These are phyloP conservation scores for Juglanconis sp. DNA, from an alignment of 2,329 filamentous ascomycete genomes.

Conservation along the genomic window DNA sequence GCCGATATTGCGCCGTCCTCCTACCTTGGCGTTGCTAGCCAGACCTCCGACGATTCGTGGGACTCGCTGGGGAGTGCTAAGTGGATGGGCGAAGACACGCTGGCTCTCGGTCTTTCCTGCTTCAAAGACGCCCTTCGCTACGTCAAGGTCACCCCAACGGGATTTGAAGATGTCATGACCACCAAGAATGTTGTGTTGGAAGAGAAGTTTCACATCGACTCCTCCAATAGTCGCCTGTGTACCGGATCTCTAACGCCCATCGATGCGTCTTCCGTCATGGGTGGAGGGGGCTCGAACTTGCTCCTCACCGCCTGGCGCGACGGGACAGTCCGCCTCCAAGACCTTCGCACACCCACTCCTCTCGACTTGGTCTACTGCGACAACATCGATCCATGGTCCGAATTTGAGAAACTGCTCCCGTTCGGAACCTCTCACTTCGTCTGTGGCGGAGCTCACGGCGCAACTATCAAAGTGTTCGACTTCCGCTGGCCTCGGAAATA, in stretches of 20 bases:
- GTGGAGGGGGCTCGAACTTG: constrained; percentile 34
- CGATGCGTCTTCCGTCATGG: constrained; percentile 26
- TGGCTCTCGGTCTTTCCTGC: constrained; percentile 45
- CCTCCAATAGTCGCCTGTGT: constrained; percentile 24
- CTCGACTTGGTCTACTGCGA: constrained; percentile 51
- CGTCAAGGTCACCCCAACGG: constrained; percentile 43
- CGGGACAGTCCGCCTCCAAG: constrained; percentile 45
- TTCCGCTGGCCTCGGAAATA: constrained; percentile 49
- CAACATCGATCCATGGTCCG: constrained; percentile 45
- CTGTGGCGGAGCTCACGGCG: constrained; percentile 41
- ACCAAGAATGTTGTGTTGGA: constrained; percentile 30
- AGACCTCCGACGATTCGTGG: constrained; percentile 13
- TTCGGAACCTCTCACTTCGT: constrained; percentile 51
- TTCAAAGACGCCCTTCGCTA: constrained; percentile 42
- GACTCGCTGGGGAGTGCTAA: constrained; percentile 33
- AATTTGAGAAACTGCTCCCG: constrained; percentile 45
- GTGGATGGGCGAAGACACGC: constrained; percentile 42
- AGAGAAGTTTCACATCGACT: constrained; percentile 23
- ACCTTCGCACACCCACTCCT: constrained; percentile 46
- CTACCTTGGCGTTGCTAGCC: constrained; percentile 21
- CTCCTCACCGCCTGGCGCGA: constrained; percentile 53
- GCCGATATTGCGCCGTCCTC: constrained; percentile 19
- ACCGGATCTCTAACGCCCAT: constrained; percentile 46
- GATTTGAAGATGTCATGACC: constrained; percentile 35
- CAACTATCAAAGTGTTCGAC: constrained; percentile 50